A percentile compares a stretch with the other conserved stretches of the same genome.
These are phyloP conservation scores for Astrothelium subdiscretum DNA, from an alignment of 495 filamentous ascomycete species.

Conservation along the genomic window DNA sequence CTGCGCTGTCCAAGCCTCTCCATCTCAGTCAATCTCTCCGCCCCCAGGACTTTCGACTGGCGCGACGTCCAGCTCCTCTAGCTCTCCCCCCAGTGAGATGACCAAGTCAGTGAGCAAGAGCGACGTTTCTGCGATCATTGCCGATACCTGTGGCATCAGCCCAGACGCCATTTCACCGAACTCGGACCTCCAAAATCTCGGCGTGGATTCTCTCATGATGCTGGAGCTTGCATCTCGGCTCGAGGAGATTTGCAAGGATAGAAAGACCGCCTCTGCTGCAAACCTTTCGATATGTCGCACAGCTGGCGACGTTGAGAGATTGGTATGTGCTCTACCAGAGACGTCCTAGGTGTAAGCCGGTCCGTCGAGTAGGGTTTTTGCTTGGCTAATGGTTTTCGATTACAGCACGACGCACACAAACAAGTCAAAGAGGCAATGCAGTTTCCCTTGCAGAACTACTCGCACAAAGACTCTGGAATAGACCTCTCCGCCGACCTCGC, in stretches of 20 bases:
- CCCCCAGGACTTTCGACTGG: not conserved
- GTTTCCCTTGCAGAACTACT: not conserved
- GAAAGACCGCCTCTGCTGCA: constrained; percentile 1
- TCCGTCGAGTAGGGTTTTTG: not conserved
- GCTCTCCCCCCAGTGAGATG: not conserved
- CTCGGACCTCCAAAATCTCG: constrained; percentile 1
- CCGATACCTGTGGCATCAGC: constrained; percentile 1
- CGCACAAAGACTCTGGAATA: not conserved
- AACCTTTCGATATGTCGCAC: constrained; percentile 1
- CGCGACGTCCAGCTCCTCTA: not conserved
- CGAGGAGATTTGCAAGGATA: not conserved
- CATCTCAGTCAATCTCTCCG: constrained; percentile 1
- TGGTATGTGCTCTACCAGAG: constrained; percentile 1
- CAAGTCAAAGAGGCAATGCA: constrained; percentile 1
- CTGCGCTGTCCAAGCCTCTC: not conserved
- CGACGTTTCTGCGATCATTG: not conserved
- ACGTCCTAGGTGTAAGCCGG: not conserved
- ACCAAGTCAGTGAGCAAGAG: not conserved
- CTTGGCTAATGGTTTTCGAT: not conserved
- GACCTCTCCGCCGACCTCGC: not conserved
- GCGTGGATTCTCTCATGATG: not conserved
- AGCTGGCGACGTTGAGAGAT: constrained; percentile 3
- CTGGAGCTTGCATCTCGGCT: not conserved
- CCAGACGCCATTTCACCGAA: constrained; percentile 1
- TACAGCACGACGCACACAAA: not conserved